Evolutionary conservation across 1,139 yeast species (phyloP).

Genomic region (Petasospora rhodanensis): DNA sequence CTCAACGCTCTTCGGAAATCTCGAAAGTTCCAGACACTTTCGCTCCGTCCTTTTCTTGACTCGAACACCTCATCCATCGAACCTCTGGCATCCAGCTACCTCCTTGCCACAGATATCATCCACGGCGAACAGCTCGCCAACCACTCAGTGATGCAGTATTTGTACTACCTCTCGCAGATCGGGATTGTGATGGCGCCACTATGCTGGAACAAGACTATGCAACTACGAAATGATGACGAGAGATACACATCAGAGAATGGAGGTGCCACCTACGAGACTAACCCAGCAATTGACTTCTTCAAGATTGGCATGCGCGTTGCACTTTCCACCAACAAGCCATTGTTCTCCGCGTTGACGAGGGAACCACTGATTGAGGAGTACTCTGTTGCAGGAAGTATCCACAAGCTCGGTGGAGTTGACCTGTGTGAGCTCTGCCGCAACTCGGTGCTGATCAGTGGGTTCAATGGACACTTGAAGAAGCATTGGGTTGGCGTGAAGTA

Average conservation of each 20-base stretch:
- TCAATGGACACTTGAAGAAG: conserved; percentile 18
- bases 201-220: conserved; percentile 25
- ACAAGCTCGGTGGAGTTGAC: conserved; percentile 23
- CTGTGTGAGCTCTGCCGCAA: conserved; percentile 24
- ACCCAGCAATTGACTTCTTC: conserved; percentile 23
- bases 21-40: conserved; percentile 14
- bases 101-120: conserved; percentile 19
- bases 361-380: conserved; percentile 26
- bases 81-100: conserved; percentile 19
- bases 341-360: conserved; percentile 22
- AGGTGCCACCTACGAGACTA: conserved; percentile 18
- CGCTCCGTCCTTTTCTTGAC: conserved; percentile 22
- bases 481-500: conserved; percentile 27
- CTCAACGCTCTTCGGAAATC: conserved; percentile 20
- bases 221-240: conserved; percentile 21
- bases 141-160: conserved; percentile 22
- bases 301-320: conserved; percentile 22
- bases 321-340: conserved; percentile 22
- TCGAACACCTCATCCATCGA: conserved; percentile 24
- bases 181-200: conserved; percentile 27
- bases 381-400: conserved; percentile 23
- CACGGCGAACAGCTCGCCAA: conserved; percentile 22
- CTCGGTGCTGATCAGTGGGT: conserved; percentile 24
- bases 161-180: conserved; percentile 25
- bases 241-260: no score